A percentile compares a stretch with the other conserved stretches of the same genome.
These are phyloP conservation scores for Fraxinus floribunda DNA, from an alignment of 305 asterid genomes.

Conservation along the genomic window DNA sequence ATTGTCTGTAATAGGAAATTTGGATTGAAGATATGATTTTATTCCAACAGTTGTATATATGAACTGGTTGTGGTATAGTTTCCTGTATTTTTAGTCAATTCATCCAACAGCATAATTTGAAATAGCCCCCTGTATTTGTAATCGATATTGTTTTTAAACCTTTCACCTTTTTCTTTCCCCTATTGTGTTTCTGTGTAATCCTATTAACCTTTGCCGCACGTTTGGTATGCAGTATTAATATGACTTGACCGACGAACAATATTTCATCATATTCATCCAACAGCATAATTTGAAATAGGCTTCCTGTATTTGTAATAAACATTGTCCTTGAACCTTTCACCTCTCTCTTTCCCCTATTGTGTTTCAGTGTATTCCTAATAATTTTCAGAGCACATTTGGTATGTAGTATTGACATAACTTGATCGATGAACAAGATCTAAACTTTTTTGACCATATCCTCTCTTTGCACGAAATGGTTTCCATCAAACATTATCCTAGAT, in stretches of 20 bases:
- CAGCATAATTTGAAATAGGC: not conserved
- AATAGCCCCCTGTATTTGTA: constrained; percentile 13
- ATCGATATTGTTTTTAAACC: constrained; percentile 10
- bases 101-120: constrained; percentile 10
- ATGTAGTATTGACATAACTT: not conserved
- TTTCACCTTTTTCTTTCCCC: not conserved
- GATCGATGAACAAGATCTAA: not conserved
- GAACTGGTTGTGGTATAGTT: constrained; percentile 4
- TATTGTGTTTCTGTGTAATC: not conserved
- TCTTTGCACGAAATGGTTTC: not conserved
- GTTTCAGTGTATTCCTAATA: not conserved
- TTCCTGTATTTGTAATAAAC: constrained; percentile 19
- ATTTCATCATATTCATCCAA: constrained; percentile 12
- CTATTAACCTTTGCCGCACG: no score
- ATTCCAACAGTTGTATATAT: constrained; percentile 28
- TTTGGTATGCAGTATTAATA: no score
- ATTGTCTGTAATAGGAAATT: constrained; percentile 63
- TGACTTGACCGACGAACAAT: no score
- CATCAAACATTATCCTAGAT: constrained; percentile 25
- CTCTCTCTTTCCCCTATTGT: not conserved
- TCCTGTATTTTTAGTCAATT: constrained; percentile 7
- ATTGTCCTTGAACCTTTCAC: not conserved
- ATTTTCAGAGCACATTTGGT: not conserved
- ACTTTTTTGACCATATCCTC: not conserved
- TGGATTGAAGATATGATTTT: constrained; percentile 48